Evolutionary conservation across 305 asterid genomes (phyloP).

Genomic region (Fraxinus greggii): DNA sequence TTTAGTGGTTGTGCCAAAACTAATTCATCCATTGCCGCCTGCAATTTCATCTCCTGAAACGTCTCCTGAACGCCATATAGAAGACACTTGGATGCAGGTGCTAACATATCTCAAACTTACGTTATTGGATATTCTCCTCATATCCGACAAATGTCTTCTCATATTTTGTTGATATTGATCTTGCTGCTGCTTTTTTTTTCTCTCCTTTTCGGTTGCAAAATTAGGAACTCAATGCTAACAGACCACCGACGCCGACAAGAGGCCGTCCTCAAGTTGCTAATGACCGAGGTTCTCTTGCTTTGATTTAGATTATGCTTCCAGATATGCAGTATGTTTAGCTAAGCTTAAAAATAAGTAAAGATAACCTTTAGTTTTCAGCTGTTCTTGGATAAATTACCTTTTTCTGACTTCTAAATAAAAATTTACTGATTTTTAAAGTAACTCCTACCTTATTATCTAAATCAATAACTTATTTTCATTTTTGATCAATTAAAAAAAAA

Average conservation of each 20-base stretch:
- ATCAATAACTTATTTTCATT: background rate
- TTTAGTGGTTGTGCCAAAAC: constrained; percentile 93
- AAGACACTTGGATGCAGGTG: constrained; percentile 99
- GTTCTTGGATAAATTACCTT: background rate
- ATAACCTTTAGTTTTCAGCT: background rate
- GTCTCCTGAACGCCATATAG: constrained; percentile 83
- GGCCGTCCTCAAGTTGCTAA: constrained; percentile 91
- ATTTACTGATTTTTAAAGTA: constrained; percentile 11
- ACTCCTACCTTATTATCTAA: background rate
- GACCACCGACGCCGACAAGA: constrained; percentile 97
- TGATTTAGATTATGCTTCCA: constrained; percentile 53
- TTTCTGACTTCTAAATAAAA: background rate
- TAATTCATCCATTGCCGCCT: constrained; percentile 96
- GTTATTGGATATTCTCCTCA: background rate
- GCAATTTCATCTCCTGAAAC: constrained; percentile 88
- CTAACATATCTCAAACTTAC: constrained; percentile 16
- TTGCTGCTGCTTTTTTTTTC: background rate
- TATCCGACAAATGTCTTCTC: background rate
- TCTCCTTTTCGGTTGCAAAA: constrained; percentile 14
- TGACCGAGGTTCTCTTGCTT: constrained; percentile 93
- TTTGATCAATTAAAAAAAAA: background rate
- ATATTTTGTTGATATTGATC: constrained; percentile 18
- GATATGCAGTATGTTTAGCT: constrained; percentile 17
- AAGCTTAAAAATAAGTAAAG: background rate
- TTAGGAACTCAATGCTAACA: constrained; percentile 94